These are phyloP conservation scores for Didymella pinodella DNA, from an alignment of 2,329 filamentous ascomycete species.

Conservation along the genomic window DNA sequence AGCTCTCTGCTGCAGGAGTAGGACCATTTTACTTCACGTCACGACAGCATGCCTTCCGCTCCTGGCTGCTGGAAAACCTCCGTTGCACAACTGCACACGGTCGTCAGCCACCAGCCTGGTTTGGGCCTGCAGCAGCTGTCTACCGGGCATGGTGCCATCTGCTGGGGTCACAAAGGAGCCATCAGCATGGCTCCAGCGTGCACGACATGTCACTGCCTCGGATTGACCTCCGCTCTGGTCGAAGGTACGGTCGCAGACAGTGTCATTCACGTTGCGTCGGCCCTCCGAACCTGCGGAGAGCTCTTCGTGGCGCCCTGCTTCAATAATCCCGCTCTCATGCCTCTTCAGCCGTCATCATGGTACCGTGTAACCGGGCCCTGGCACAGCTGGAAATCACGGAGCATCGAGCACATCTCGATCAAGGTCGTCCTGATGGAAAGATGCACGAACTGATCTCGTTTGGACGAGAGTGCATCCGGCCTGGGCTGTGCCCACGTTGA, in stretches of 20 bases:
- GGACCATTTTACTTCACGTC: constrained; percentile 29
- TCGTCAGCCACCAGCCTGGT: constrained; percentile 46
- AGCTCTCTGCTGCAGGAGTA: constrained; percentile 39
- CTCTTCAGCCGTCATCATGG: constrained; percentile 35
- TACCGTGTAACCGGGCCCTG: constrained; percentile 43
- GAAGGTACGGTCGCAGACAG: constrained; percentile 18
- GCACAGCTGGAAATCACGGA: constrained; percentile 22
- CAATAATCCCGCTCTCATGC: constrained; percentile 28
- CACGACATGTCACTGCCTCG: constrained; percentile 39
- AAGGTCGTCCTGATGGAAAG: neutral
- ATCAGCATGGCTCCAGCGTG: constrained; percentile 37
- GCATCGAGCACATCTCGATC: neutral
- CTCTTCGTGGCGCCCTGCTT: constrained; percentile 23
- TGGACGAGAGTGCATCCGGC: constrained; percentile 17
- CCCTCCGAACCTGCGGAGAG: constrained; percentile 31
- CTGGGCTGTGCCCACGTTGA: constrained; percentile 18
- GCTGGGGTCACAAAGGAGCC: constrained; percentile 35
- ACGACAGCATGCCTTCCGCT: constrained; percentile 32
- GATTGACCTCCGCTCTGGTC: constrained; percentile 34
- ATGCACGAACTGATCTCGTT: constrained; percentile 17
- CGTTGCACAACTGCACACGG: constrained; percentile 33
- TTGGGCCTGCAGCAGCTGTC: constrained; percentile 45
- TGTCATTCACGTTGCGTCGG: constrained; percentile 30
- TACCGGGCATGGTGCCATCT: constrained; percentile 40
- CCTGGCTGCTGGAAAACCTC: constrained; percentile 39